phyloP scores from a whole-genome alignment of 495 filamentous ascomycete genomes.

The Physcia stellaris region DNA sequence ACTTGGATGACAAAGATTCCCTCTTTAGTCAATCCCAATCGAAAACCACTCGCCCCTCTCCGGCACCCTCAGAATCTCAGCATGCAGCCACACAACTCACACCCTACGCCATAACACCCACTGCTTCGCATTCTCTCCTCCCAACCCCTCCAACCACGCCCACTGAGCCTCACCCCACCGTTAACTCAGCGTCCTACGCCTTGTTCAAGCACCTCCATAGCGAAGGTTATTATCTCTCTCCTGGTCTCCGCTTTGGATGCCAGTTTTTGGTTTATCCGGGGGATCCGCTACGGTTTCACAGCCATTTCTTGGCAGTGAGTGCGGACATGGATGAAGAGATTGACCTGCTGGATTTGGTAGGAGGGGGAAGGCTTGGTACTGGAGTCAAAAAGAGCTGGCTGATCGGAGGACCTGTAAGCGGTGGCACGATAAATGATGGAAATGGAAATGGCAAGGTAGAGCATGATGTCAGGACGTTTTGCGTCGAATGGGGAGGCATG shows the following conservation, averaged over 20 bases:
- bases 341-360: constrained; percentile 67
- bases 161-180: constrained; percentile 27
- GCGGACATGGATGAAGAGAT: constrained; percentile 79
- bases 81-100: too few species aligned
- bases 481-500: constrained; percentile 78
- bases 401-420: constrained; percentile 48
- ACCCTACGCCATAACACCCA: constrained; percentile 42
- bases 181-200: constrained; percentile 31
- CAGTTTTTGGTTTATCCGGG: constrained; percentile 91
- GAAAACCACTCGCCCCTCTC: constrained; percentile 25
- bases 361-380: constrained; percentile 76
- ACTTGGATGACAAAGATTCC: too few species aligned
- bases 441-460: constrained; percentile 14
- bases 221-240: constrained; percentile 72
- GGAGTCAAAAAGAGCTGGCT: constrained; percentile 93
- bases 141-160: constrained; percentile 26
- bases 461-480: constrained; percentile 48
- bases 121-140: constrained; percentile 43
- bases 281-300: constrained; percentile 87
- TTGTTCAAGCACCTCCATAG: constrained; percentile 68
- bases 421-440: not conserved
- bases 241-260: constrained; percentile 87
- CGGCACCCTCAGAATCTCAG: too few species aligned
- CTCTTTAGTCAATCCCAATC: too few species aligned
- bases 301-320: constrained; percentile 71